A percentile compares a stretch with the other conserved stretches of the same genome.
phyloP scores from a whole-genome alignment of 176 grass and related monocot genomes.

The Poa annua region DNA sequence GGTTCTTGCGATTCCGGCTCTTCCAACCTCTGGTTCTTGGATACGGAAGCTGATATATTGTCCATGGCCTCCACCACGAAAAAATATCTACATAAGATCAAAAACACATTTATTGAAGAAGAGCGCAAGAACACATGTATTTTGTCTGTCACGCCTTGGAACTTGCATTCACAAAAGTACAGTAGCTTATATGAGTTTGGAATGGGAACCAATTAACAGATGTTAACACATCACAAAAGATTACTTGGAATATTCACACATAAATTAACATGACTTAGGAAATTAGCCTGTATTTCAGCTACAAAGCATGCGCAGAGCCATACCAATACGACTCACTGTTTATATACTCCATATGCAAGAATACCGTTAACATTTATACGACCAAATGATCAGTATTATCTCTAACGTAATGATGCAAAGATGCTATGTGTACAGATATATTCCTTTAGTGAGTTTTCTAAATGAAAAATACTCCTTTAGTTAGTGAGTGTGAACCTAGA shows the following conservation, averaged over 20 bases:
- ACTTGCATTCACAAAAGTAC: not conserved
- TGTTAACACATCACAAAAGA: not conserved
- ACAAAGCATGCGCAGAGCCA: not conserved
- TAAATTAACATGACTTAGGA: not conserved
- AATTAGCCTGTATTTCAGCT: not conserved
- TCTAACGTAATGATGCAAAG: not conserved
- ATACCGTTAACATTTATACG: not conserved
- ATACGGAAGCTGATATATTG: not conserved
- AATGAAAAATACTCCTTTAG: no score
- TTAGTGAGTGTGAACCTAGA: no score
- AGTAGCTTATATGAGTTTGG: not conserved
- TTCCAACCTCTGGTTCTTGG: not conserved
- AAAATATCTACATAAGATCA: not conserved
- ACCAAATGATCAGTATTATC: not conserved
- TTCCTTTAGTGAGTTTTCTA: no score
- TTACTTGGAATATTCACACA: not conserved
- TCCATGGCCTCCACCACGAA: not conserved
- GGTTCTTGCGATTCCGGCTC: not conserved
- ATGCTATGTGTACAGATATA: not conserved
- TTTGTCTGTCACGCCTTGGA: not conserved
- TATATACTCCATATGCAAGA: not conserved
- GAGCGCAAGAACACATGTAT: not conserved
- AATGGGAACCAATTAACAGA: not conserved
- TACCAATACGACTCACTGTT: not conserved
- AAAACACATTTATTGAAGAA: not conserved